phyloP scores from a whole-genome alignment of 1,139 yeast species.

The Magnusiomyces fungicola region DNA sequence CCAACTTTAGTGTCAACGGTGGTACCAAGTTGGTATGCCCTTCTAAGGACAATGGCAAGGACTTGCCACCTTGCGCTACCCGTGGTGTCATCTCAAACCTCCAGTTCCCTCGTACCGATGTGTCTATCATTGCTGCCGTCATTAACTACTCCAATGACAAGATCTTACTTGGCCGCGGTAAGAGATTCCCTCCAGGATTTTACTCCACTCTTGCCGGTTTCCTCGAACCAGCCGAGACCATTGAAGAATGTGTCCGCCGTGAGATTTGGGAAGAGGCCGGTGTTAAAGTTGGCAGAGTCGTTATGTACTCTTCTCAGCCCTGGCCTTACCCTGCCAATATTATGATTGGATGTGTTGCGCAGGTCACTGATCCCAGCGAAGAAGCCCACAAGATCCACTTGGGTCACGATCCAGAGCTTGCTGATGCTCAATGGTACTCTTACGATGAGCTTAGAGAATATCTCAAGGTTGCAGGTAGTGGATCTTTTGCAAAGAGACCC shows the following conservation, averaged over 20 bases:
- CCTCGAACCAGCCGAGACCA: conserved; percentile 89
- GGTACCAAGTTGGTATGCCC: conserved; percentile 75
- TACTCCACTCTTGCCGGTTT: conserved; percentile 91
- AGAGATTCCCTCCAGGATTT: conserved; percentile 44
- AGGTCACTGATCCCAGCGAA: conserved; percentile 55
- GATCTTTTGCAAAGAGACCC: conserved; percentile 15
- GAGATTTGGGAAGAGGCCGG: conserved; percentile 98
- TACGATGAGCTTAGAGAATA: conserved; percentile 41
- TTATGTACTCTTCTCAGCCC: conserved; percentile 69
- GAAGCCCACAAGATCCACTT: conserved; percentile 43
- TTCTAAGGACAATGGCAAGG: conserved; percentile 27
- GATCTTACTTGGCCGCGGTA: conserved; percentile 64
- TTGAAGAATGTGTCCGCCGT: conserved; percentile 79
- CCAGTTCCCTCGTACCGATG: conserved; percentile 87
- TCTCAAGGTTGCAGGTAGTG: conserved; percentile 9
- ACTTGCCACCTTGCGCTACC: conserved; percentile 30
- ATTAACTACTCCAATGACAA: conserved; percentile 54
- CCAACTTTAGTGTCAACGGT: conserved; percentile 63
- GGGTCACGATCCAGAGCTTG: conserved; percentile 77
- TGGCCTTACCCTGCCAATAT: conserved; percentile 95
- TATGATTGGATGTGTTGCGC: conserved; percentile 87
- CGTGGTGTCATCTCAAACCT: conserved; percentile 40
- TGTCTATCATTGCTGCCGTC: conserved; percentile 76
- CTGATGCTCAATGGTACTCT: conserved; percentile 81
- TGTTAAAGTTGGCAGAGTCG: conserved; percentile 51